These are phyloP conservation scores for Rutstroemia sp. DNA, from an alignment of 2,329 filamentous ascomycete species.

Conservation along the genomic window DNA sequence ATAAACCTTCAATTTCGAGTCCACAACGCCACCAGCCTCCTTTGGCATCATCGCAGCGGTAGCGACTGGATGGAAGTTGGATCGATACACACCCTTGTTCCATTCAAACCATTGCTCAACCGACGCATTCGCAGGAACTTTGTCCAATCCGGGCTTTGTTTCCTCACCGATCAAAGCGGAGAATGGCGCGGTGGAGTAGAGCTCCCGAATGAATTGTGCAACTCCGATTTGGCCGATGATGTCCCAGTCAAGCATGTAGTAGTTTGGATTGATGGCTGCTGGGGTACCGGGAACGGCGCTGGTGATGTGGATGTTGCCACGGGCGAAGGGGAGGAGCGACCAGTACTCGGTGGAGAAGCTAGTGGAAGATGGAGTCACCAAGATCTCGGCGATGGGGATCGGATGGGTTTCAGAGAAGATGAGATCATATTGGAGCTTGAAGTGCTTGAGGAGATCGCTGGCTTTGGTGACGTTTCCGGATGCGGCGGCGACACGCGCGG, in stretches of 20 bases:
- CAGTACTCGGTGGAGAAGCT: conserved; percentile 12
- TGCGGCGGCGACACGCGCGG: conserved; percentile 25
- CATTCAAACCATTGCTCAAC: conserved; percentile 7
- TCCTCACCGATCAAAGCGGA: not conserved
- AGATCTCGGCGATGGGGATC: conserved; percentile 42
- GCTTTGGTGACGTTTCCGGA: conserved; percentile 34
- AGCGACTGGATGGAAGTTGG: conserved; percentile 14
- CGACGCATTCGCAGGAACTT: conserved; percentile 5
- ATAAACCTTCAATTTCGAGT: conserved; percentile 16
- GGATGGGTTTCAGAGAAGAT: conserved; percentile 29
- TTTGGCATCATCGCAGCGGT: conserved; percentile 18
- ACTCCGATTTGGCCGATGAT: not conserved
- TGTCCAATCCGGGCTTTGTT: conserved; percentile 7
- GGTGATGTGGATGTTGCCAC: conserved; percentile 48
- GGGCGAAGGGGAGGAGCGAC: conserved; percentile 42
- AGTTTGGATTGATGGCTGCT: conserved; percentile 44
- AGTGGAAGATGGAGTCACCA: conserved; percentile 38
- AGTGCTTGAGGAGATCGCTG: not conserved
- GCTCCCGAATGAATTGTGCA: not conserved
- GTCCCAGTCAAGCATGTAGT: conserved; percentile 17
- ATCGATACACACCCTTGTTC: conserved; percentile 1
- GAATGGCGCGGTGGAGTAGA: not conserved
- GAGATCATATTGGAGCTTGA: conserved; percentile 6
- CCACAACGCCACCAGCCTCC: conserved; percentile 16
- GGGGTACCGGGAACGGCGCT: conserved; percentile 31